Evolutionary conservation across 2,329 filamentous ascomycete species (phyloP), one percentile per base, ranked within the genome.

Genomic region (Aspergillus fumigatiaffinis): DNA sequence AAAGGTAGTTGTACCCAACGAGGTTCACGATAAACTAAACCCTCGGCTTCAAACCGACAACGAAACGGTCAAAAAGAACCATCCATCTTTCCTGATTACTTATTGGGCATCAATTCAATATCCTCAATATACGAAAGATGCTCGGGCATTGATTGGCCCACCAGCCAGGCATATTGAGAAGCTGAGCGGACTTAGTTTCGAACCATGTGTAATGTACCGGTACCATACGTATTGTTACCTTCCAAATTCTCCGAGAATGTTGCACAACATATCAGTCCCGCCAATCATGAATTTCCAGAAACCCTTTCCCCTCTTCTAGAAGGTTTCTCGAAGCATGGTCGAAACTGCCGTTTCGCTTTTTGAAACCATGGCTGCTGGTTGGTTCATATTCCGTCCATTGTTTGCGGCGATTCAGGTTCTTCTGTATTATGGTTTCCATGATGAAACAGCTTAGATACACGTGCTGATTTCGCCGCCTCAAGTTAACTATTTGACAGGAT

Each of bases 321-420:
- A 61, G n/a, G 20, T 21, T 61, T 61, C 60, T 60, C 57, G 60
- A 61, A 61, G 52, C 52, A 3, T 23, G 23, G 12, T 47, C 12
- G 12, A 44, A 23, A 20, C 21, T 21, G 41, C 20, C 10, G 6
- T 38, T 38, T 38, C 14, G 14, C 5, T 3, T 38, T 38, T 17
- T 38, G 32, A 7, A 38, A 17, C 32, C 32, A 38, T 38, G 32
- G 32, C 14, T 17, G 32, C 32, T 38, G 32, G 32, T 38, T 38
- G 32, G 32, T 6, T 38, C 32, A 38, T 7, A 3, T 38, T 17
- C 2, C 2, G 5, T 7, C 5, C 5, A 1, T 38, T 17, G 14
- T 38, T 17, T 7, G 32, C 14, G 14, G 32, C 32, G 14, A 38
- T 17, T 35, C 12, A 12, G 1, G 10, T 28, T 10, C 28, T 29